Percentiles rank a stretch among this genome's conserved stretches.
Conservation (phyloP, 352 stramenopile genomes). For the Phytophthora citricola region DNA sequence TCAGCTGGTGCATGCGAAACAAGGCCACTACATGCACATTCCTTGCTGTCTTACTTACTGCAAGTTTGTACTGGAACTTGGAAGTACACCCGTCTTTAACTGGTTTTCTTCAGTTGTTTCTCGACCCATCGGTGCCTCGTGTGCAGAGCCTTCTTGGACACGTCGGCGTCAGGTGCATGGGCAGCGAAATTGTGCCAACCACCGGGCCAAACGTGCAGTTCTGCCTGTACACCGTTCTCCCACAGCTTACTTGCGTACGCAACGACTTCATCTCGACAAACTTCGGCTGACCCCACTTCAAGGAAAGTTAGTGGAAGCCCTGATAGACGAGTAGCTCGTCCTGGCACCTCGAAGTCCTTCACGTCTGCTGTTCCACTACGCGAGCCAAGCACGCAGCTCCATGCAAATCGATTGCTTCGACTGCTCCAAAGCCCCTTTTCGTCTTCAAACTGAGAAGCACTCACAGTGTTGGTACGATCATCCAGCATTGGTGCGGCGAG, state of each 20-base stretch:
- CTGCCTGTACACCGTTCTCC: conserved; percentile 24
- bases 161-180: conserved; percentile 18
- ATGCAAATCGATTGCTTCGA: conserved; percentile 28
- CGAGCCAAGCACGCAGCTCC: conserved; percentile 16
- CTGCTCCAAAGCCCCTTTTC: conserved; percentile 27
- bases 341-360: conserved; percentile 27
- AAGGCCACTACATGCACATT: too few relatives aligned
- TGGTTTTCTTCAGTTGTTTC: conserved; percentile 15
- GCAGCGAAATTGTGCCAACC: conserved; percentile 34
- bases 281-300: conserved; percentile 32
- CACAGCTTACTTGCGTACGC: conserved; percentile 32
- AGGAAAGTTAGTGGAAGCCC: conserved; percentile 30
- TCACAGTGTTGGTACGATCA: conserved; percentile 26
- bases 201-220: conserved; percentile 36
- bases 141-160: conserved; percentile 31
- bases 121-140: conserved; percentile 33
- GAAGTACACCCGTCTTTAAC: not conserved
- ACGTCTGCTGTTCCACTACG: conserved; percentile 23
- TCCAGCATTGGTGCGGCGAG: conserved; percentile 33
- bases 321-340: conserved; percentile 21
- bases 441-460: conserved; percentile 29
- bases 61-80: too few relatives aligned
- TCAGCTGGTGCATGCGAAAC: not conserved
- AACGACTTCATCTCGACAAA: conserved; percentile 34
- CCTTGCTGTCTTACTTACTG: too few relatives aligned